Conservation (phyloP, 495 filamentous ascomycete species). For the Daldinia vernicosa region DNA sequence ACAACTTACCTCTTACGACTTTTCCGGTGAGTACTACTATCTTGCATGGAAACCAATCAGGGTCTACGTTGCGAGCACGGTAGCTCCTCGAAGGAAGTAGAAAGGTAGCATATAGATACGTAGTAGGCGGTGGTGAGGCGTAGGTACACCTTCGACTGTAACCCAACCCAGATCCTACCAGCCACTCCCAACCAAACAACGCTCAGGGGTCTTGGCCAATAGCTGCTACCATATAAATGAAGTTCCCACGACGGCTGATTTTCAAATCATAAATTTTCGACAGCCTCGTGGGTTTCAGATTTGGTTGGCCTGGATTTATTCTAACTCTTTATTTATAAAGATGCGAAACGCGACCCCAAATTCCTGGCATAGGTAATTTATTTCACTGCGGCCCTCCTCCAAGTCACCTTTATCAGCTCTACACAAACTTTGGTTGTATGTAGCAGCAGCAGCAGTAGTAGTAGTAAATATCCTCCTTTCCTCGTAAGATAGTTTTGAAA, state of each 20-base stretch:
- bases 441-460: no score
- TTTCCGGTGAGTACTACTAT: not conserved
- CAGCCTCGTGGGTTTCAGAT: conserved; percentile 8
- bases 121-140: conserved; percentile 1
- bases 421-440: not conserved
- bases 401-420: not conserved
- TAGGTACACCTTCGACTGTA: conserved; percentile 5
- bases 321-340: not conserved
- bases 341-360: conserved; percentile 1
- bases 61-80: not conserved
- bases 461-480: no score
- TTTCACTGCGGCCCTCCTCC: not conserved
- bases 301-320: not conserved
- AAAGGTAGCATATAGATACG: conserved; percentile 9
- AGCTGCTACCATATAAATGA: conserved; percentile 8
- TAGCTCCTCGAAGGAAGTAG: not conserved
- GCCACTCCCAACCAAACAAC: not conserved
- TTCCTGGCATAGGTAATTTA: not conserved
- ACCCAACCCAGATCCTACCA: conserved; percentile 18
- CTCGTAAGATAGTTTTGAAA: not conserved
- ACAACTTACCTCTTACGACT: conserved; percentile 13
- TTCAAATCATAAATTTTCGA: not conserved
- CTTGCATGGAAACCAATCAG: conserved; percentile 11
- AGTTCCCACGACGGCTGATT: not conserved
- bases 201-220: not conserved